phyloP scores from a whole-genome alignment of 352 stramenopile species.

The Pythium chondricola region DNA sequence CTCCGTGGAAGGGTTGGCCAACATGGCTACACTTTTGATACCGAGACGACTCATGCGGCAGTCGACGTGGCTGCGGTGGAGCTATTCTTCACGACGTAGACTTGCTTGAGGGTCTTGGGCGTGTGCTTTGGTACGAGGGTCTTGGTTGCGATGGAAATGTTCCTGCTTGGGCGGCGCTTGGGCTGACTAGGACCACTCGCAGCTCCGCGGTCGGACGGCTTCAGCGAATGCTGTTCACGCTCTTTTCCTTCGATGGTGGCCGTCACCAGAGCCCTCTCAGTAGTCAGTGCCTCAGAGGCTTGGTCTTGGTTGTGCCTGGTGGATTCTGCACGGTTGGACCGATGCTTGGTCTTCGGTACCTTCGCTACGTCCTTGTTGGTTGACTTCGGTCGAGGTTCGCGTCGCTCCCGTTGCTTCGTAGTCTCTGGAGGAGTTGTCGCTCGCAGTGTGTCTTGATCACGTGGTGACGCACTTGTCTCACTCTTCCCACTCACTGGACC shows the following conservation, averaged over 20 bases:
- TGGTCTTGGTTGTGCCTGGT: neutral
- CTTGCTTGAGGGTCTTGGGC: constrained; percentile 19
- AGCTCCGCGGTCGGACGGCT: too few relatives aligned
- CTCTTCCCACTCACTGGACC: too few relatives aligned
- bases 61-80: constrained; percentile 1
- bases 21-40: constrained; percentile 6
- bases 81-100: constrained; percentile 26
- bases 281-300: too few relatives aligned
- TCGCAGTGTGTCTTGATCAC: too few relatives aligned
- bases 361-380: neutral
- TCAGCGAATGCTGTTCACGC: neutral
- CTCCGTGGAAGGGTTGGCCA: too few relatives aligned
- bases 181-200: too few relatives aligned
- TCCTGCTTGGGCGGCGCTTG: constrained; percentile 13
- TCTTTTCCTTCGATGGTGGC: too few relatives aligned
- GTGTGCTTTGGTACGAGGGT: neutral
- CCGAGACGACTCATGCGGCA: constrained; percentile 7
- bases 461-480: too few relatives aligned
- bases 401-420: too few relatives aligned
- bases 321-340: neutral
- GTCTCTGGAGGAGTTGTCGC: too few relatives aligned
- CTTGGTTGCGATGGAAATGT: neutral
- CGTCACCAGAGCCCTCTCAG: too few relatives aligned
- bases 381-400: too few relatives aligned
- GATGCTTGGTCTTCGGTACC: neutral